Evolutionary conservation across 768 basidiomycete genomes (phyloP), one percentile per base, ranked within the genome.

Genomic region (Sarcodon sp.): DNA sequence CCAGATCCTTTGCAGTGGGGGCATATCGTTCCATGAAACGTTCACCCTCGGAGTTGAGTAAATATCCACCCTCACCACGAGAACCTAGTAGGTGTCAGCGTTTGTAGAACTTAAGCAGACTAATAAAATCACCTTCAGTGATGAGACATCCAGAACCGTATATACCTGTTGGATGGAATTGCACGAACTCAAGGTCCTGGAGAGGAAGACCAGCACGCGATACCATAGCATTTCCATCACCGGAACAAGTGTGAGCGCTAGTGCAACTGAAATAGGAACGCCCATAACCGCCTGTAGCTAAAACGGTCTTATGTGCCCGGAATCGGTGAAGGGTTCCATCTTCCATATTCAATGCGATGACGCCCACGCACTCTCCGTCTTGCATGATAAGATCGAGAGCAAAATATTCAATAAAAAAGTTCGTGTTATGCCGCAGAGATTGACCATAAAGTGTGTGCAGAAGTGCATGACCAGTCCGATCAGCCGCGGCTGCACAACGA

Each of bases 1-100:
- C 96, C 55, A 99, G 79, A 74, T 99, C 96, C 75, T 98, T 98
- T 53, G 96, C 96, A 39, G 94, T 97, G 8, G 96, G 96, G 0
- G 96, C 96, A 65, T 98, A 98, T 65, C 94, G 89, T 67, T 98
- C 94, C 96, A 99, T 99, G 75, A 99, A 99, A 51, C 96, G 87
- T 68, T 99, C 96, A 63, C 96, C 96, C 72, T 98, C 86, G 7
- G 91, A 88, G 72, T 99, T 98, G 62, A 99, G 71, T 54, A 99
- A 75, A 69, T 98, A 98, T 54, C 96, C 96, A 70, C 96, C 96
- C 67, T 99, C 96, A 59, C 96, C 96, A 64, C 96, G 91, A 55
- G 96, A 97, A 56, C 93, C 93, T 92, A 32, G 7, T 4, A 51
- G 33, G 33, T 33, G 45, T 46, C 31, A 49, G 21, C 50, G 16